Evolutionary conservation across 2,329 filamentous ascomycete genomes (phyloP).

Genomic region (Sporothrix brasiliensis): DNA sequence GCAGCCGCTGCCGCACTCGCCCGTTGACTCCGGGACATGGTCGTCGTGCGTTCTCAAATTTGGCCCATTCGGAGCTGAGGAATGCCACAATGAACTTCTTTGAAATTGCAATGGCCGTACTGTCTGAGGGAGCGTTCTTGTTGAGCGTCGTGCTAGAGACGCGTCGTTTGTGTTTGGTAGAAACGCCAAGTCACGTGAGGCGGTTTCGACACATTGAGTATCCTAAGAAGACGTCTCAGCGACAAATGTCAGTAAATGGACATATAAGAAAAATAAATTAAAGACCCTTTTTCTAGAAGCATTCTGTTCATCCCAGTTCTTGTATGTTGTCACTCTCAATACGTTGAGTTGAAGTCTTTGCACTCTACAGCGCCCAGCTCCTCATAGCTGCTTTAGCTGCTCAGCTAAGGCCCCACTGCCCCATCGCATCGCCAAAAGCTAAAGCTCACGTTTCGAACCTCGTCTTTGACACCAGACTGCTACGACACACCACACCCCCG

Average conservation of each 20-base stretch:
- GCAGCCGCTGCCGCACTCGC: conserved; percentile 33
- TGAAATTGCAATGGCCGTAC: too few species aligned
- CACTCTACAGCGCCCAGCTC: not conserved
- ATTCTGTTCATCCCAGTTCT: not conserved
- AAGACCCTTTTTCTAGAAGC: too few species aligned
- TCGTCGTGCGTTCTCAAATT: not conserved
- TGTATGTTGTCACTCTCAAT: not conserved
- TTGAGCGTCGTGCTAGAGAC: not conserved
- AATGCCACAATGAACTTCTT: too few species aligned
- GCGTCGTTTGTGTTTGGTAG: not conserved
- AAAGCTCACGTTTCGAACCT: conserved; percentile 10
- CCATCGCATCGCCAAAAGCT: conserved; percentile 23
- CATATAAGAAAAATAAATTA: not conserved
- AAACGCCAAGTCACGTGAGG: conserved; percentile 30
- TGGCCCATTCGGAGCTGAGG: too few species aligned
- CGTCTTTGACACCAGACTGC: not conserved
- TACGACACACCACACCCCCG: too few species aligned
- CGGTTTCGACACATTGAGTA: not conserved
- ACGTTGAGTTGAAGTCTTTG: not conserved
- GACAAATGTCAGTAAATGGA: not conserved
- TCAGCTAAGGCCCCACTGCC: conserved; percentile 21
- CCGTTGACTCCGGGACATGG: conserved; percentile 29
- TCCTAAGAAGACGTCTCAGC: too few species aligned
- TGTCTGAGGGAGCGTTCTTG: too few species aligned
- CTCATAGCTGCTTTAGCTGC: not conserved